Percentiles rank a stretch among this genome's conserved stretches.
Evolutionary conservation across 2,329 filamentous ascomycete species (phyloP).

Genomic region (Fusarium mundagurra): DNA sequence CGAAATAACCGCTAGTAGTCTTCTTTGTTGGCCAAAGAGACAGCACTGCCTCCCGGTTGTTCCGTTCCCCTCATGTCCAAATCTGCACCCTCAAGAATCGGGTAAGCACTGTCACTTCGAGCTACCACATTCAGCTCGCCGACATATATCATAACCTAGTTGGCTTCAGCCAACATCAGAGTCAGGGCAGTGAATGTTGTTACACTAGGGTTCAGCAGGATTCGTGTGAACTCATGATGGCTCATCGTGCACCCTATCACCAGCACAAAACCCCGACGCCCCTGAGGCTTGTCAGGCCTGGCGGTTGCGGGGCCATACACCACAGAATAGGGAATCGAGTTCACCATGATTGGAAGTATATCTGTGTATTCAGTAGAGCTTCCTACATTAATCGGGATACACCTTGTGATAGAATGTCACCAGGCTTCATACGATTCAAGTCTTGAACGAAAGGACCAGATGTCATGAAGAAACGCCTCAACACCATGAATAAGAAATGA

Average conservation of each 20-base stretch:
- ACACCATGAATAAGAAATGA: conserved; percentile 7
- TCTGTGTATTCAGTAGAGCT: not conserved
- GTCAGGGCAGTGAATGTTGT: not conserved
- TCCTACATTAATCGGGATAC: not conserved
- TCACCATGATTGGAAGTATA: not conserved
- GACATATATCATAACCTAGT: not conserved
- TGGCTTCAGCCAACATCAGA: not conserved
- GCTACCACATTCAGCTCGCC: conserved; percentile 35
- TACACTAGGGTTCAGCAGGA: not conserved
- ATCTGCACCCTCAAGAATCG: not conserved
- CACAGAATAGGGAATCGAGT: not conserved
- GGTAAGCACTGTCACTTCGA: not conserved
- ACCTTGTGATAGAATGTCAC: not conserved
- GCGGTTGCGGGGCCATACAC: not conserved
- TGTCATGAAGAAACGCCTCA: not conserved
- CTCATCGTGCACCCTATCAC: not conserved
- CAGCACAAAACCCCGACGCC: not conserved
- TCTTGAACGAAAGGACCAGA: not conserved
- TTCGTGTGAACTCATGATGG: conserved; percentile 8
- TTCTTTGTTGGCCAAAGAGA: not conserved
- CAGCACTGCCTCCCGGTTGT: not conserved
- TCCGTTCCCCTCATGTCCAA: not conserved
- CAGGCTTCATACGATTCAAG: not conserved
- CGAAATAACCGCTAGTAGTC: not conserved
- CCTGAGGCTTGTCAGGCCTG: not conserved